Conservation (phyloP, 768 basidiomycete genomes). For the Lyophyllum shimeji region DNA sequence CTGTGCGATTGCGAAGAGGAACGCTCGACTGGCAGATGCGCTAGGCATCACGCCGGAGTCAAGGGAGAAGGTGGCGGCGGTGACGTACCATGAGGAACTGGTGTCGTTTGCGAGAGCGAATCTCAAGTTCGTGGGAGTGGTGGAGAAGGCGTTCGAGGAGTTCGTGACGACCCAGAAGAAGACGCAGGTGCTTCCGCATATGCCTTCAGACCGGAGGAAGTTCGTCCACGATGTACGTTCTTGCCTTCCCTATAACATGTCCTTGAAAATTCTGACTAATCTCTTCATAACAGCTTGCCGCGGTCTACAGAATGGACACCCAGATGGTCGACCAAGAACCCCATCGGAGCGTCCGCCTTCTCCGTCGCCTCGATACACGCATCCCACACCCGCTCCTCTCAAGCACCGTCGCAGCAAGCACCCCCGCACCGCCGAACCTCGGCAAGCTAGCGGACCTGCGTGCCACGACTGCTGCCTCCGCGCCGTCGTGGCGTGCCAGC, state of each 20-base stretch:
- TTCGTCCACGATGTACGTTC: conserved; percentile 75
- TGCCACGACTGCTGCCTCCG: no score
- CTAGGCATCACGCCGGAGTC: conserved; percentile 73
- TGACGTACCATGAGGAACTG: conserved; percentile 64
- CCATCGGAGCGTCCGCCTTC: conserved; percentile 77
- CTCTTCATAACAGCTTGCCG: conserved; percentile 54
- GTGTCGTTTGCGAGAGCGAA: conserved; percentile 60
- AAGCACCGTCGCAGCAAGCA: conserved; percentile 29
- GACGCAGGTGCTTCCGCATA: conserved; percentile 74
- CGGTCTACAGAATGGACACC: conserved; percentile 79
- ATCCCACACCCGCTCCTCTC: conserved; percentile 75
- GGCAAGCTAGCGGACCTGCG: conserved; percentile 65
- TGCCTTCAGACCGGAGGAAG: conserved; percentile 76
- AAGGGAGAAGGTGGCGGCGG: conserved; percentile 36
- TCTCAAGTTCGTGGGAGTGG: conserved; percentile 63
- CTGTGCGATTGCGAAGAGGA: conserved; percentile 83
- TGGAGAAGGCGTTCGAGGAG: conserved; percentile 84
- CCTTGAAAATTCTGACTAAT: not conserved
- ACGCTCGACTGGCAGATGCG: conserved; percentile 86
- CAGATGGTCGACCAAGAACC: conserved; percentile 93
- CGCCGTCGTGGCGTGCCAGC: conserved; percentile 22
- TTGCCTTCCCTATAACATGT: conserved; percentile 5
- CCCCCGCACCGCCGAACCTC: conserved; percentile 35
- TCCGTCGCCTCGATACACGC: conserved; percentile 80
- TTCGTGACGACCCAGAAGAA: conserved; percentile 68